A percentile compares a stretch with the other conserved stretches of the same genome.
Evolutionary conservation across 352 stramenopile species (phyloP).

Genomic region (Phytophthora fragariaefolia): DNA sequence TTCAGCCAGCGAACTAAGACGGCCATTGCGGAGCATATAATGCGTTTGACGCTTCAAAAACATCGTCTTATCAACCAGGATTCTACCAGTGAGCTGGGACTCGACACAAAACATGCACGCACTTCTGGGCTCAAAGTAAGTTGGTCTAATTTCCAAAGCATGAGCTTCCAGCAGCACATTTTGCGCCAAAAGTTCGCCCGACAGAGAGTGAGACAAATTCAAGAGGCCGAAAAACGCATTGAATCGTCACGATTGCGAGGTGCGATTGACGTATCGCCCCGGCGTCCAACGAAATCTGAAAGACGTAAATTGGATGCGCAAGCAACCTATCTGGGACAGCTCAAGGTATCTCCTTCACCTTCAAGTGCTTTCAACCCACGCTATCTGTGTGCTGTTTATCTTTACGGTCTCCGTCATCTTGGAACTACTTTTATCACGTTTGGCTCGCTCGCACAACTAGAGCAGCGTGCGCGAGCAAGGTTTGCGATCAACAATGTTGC

Average conservation of each 20-base stretch:
- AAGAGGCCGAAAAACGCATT: constrained; percentile 27
- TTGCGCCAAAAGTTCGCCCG: constrained; percentile 56
- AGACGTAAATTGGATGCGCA: not conserved
- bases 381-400: constrained; percentile 62
- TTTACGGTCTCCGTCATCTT: constrained; percentile 46
- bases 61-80: not conserved
- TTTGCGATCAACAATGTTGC: constrained; percentile 38
- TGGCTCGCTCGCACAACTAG: constrained; percentile 49
- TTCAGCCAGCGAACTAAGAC: constrained; percentile 29
- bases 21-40: constrained; percentile 27
- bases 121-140: constrained; percentile 4
- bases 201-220: constrained; percentile 27
- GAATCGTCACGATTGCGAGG: constrained; percentile 36
- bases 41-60: constrained; percentile 18
- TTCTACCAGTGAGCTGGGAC: not conserved
- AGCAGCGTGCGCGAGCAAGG: constrained; percentile 34
- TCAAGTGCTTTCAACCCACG: constrained; percentile 11
- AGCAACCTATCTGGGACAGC: constrained; percentile 41
- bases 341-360: constrained; percentile 19
- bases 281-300: constrained; percentile 4
- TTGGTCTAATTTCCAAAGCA: constrained; percentile 61
- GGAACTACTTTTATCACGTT: constrained; percentile 63
- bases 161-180: constrained; percentile 66
- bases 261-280: not conserved
- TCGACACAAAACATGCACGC: not conserved